Conservation (phyloP, 2,329 filamentous ascomycete species). For the Colletotrichum theobromicola region DNA sequence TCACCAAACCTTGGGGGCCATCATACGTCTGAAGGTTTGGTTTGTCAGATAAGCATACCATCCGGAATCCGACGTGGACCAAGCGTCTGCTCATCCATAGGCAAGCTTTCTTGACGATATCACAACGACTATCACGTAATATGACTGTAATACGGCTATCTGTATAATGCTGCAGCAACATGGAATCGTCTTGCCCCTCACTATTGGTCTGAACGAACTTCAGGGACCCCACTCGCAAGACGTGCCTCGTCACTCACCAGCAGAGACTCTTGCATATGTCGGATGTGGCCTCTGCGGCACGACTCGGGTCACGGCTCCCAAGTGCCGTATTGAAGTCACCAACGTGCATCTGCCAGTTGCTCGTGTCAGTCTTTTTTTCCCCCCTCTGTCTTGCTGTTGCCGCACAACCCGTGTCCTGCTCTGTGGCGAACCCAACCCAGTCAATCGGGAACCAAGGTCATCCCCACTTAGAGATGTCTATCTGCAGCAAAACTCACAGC, state of each 20-base stretch:
- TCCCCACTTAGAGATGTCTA: neutral
- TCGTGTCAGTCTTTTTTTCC: neutral
- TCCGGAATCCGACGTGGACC: neutral
- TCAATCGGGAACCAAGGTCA: neutral
- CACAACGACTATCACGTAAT: neutral
- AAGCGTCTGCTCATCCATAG: neutral
- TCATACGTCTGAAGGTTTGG: neutral
- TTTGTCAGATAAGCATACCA: neutral
- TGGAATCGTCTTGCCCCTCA: neutral
- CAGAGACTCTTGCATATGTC: neutral
- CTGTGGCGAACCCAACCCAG: neutral
- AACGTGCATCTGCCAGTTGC: neutral
- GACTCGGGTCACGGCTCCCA: neutral
- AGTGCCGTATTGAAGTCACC: neutral
- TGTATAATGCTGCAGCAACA: neutral
- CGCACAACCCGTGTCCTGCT: neutral
- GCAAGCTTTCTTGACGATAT: neutral
- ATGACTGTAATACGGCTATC: neutral
- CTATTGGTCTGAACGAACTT: neutral
- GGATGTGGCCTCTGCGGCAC: neutral
- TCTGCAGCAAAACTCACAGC: neutral
- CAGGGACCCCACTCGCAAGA: neutral
- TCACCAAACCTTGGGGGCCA: neutral
- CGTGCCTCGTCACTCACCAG: neutral
- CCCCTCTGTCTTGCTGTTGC: neutral